Evolutionary conservation across 352 stramenopile genomes (phyloP), one percentile per base, ranked within the genome.

Genomic region (Phytophthora hibernalis): DNA sequence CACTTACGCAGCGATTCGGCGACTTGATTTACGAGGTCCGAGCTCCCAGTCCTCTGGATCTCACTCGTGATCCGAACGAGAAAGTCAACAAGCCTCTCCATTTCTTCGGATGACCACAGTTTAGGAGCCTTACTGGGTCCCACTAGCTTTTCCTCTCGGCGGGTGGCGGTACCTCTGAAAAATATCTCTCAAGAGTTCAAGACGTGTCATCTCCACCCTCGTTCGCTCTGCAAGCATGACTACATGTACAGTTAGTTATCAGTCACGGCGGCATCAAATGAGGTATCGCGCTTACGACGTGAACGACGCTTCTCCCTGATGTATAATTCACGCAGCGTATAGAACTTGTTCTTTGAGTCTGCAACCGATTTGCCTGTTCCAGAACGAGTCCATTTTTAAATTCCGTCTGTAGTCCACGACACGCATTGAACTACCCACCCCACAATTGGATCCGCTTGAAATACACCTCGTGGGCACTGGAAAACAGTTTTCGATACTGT

Each of bases 341-440:
- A 92, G 48, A 95, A 93, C 66, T 95, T 95, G 57, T 45, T 76
- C 35, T 76, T 80, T 3, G 82, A 78, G 22, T 95, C 81, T 6
- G 68, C 72, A 15, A 91, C 70, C 9, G 77, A 86, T 61, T 89
- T 91, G 18, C 79, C 80, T 89, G 18, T 13, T 48, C 35, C 18
- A 35, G n/a, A 22, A 9, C 35, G 1, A 16, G 12, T 42, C 35
- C 18, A 18, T 18, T 18, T 42, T 42, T 42, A 42, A 22, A 57
- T 24, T 20, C n/a, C 15, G 16, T 35, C n/a, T 22, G 18, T 20
- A 48, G 13, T 16, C 13, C 37, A 45, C n/a, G 18, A 22, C 38
- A 20, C n/a, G 9, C 21, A 12, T 0, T 33, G 21, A 22, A 58
- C 1, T 33, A 61, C 58, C 37, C 49, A 87, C 83, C 73, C 77